phyloP scores from a whole-genome alignment of 2,329 filamentous ascomycete genomes.

The Fusarium torreyae region DNA sequence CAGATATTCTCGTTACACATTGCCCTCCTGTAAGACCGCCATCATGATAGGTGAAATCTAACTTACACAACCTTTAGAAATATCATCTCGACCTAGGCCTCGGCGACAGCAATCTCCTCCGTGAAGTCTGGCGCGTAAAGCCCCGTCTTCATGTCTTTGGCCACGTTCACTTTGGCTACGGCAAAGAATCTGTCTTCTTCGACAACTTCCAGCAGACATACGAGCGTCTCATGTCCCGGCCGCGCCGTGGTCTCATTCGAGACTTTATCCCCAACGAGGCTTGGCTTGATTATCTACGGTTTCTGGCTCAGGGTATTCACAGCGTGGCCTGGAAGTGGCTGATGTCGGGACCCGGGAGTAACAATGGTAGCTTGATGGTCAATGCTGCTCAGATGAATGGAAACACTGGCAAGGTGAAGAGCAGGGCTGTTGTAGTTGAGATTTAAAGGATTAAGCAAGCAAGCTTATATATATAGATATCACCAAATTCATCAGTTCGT shows the following conservation, averaged over 20 bases:
- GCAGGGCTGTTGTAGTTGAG: constrained; percentile 56
- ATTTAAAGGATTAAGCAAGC: constrained; percentile 40
- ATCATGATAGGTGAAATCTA: background rate
- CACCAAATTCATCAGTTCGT: background rate
- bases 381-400: constrained; percentile 72
- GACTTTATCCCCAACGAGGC: constrained; percentile 63
- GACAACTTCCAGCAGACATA: constrained; percentile 80
- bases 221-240: constrained; percentile 72
- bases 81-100: constrained; percentile 78
- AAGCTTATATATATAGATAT: background rate
- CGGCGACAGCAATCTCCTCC: constrained; percentile 79
- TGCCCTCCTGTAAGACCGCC: constrained; percentile 73
- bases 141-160: constrained; percentile 87
- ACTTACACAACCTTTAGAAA: constrained; percentile 59
- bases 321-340: constrained; percentile 70
- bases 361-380: constrained; percentile 67
- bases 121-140: constrained; percentile 80
- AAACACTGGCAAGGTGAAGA: constrained; percentile 65
- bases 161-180: constrained; percentile 84
- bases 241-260: constrained; percentile 59
- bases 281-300: constrained; percentile 63
- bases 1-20: constrained; percentile 87
- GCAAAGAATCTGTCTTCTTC: constrained; percentile 79
- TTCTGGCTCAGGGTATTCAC: constrained; percentile 63
- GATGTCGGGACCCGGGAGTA: constrained; percentile 67